phyloP scores from a whole-genome alignment of 805 yeast genomes.

The Starmerella stigmatis region DNA sequence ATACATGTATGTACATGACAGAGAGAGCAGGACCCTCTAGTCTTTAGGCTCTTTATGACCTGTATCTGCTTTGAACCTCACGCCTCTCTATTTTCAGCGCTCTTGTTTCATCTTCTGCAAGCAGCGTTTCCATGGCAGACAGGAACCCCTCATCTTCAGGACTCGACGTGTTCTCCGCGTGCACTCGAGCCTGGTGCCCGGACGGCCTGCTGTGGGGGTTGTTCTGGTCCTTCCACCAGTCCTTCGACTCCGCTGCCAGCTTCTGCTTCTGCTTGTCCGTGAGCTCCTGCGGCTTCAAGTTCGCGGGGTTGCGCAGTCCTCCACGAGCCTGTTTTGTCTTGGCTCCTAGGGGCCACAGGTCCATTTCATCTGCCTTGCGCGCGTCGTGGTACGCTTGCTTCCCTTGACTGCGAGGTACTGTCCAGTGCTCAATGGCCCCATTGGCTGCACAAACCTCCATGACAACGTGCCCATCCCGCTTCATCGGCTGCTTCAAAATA shows the following conservation, averaged over 20 bases:
- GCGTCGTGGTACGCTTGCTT: constrained; percentile 79
- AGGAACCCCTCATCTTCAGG: constrained; percentile 10
- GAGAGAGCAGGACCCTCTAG: no score
- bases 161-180: constrained; percentile 6
- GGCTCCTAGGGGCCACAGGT: constrained; percentile 70
- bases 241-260: constrained; percentile 3
- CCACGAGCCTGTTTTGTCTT: constrained; percentile 39
- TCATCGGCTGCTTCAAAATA: constrained; percentile 52
- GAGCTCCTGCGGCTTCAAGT: neutral
- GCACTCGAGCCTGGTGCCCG: constrained; percentile 14
- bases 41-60: no score
- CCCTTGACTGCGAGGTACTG: constrained; percentile 66
- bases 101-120: constrained; percentile 12
- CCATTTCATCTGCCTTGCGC: constrained; percentile 73
- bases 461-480: constrained; percentile 71
- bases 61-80: constrained; percentile 11
- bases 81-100: constrained; percentile 13
- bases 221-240: constrained; percentile 13
- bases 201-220: constrained; percentile 13
- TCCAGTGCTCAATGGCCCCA: constrained; percentile 80
- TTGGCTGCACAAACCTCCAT: constrained; percentile 69
- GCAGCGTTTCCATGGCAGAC: constrained; percentile 10
- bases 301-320: constrained; percentile 15
- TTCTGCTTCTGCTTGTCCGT: neutral
- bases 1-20: neutral